A percentile compares a stretch with the other conserved stretches of the same genome.
These are phyloP conservation scores for Triticum timopheevii DNA, from an alignment of 176 grass and related monocot species.

Conservation along the genomic window DNA sequence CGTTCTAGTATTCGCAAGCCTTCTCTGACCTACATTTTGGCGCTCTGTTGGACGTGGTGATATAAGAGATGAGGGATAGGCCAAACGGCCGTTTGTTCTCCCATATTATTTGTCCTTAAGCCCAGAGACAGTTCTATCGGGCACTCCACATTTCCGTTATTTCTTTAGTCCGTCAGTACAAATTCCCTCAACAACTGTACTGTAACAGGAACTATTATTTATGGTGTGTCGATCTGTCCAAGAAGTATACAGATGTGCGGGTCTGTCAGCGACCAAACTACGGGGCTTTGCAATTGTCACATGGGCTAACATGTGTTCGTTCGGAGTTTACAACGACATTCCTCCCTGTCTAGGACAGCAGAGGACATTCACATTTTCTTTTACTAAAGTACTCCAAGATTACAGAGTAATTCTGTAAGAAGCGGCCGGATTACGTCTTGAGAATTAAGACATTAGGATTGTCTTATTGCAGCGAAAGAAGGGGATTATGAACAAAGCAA, in stretches of 20 bases:
- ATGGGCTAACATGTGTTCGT: neutral
- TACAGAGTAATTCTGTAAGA: neutral
- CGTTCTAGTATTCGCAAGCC: neutral
- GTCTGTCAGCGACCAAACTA: conserved; percentile 15
- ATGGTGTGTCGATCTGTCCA: neutral
- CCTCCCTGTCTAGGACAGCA: neutral
- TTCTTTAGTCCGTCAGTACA: conserved; percentile 15
- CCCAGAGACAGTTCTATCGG: conserved; percentile 13
- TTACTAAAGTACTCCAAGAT: neutral
- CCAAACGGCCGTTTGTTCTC: neutral
- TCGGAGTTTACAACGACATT: conserved; percentile 18
- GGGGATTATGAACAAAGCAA: no score
- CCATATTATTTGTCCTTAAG: neutral
- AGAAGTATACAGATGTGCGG: neutral
- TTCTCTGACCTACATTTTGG: neutral
- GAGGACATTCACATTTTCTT: neutral
- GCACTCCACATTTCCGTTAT: neutral
- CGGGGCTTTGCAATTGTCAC: conserved; percentile 7
- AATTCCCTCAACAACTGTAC: conserved; percentile 17
- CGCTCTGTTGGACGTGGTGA: neutral
- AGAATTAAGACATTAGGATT: no score
- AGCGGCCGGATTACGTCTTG: neutral
- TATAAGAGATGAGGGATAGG: neutral
- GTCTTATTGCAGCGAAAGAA: no score
- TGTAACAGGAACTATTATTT: neutral